Evolutionary conservation across 352 stramenopile genomes (phyloP).

Genomic region (Phytophthora melonis): DNA sequence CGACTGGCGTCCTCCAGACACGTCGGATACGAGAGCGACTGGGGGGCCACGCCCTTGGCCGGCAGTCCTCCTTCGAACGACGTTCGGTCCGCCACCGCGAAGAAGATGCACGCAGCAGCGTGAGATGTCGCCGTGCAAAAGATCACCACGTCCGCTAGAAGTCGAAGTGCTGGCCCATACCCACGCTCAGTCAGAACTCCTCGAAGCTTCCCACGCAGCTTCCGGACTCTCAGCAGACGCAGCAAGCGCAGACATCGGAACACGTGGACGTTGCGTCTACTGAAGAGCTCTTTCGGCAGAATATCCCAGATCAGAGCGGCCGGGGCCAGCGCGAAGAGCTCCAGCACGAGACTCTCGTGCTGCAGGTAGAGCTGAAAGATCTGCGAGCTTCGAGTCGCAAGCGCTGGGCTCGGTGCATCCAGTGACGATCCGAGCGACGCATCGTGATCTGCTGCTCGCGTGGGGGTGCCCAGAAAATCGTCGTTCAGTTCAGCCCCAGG

Average conservation of each 20-base stretch:
- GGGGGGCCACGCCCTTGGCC: conserved; percentile 24
- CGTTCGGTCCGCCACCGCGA: conserved; percentile 53
- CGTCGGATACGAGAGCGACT: conserved; percentile 44
- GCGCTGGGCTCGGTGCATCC: background rate
- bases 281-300: conserved; percentile 57
- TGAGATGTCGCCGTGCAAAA: conserved; percentile 54
- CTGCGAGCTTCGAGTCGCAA: conserved; percentile 28
- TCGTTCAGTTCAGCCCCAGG: conserved; percentile 16
- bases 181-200: conserved; percentile 58
- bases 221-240: conserved; percentile 55
- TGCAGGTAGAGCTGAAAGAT: conserved; percentile 52
- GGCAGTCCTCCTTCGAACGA: conserved; percentile 61
- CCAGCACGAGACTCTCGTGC: conserved; percentile 47
- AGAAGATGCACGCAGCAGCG: conserved; percentile 66
- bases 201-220: conserved; percentile 49
- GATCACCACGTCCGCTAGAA: conserved; percentile 64
- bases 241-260: conserved; percentile 56
- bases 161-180: conserved; percentile 44
- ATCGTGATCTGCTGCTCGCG: background rate
- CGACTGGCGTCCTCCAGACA: conserved; percentile 63
- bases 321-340: conserved; percentile 42
- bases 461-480: conserved; percentile 16
- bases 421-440: conserved; percentile 9
- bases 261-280: conserved; percentile 29
- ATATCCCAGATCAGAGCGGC: conserved; percentile 71